Evolutionary conservation across 805 yeast species (phyloP), one percentile per base, ranked within the genome.

Genomic region (Teunomyces kruisii): DNA sequence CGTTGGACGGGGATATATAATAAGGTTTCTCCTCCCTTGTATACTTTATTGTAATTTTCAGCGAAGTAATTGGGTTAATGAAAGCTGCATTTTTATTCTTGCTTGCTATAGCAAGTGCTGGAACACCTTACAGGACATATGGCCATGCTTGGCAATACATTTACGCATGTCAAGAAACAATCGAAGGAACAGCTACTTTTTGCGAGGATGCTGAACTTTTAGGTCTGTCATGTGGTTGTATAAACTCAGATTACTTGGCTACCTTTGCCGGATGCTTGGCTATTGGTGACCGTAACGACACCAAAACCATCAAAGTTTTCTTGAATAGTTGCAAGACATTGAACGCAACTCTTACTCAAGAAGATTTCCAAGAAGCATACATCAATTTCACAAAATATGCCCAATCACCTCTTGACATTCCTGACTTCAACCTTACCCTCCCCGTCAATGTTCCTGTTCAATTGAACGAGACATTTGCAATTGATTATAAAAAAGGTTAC

Each of bases 261-360:
- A 56, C 70, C 4, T 47, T 64, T 40, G 57, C 63, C 29, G 67
- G 66, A 13, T 69, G 74, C 43, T 50, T 55, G 32, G 40, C 30
- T 6, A 14, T 16, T 4, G 32, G 8, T 7, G 26, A 26, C 24
- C n/a, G 40, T n/a, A 38, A 38, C n/a, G 9, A 32, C 3, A 22
- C 32, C 13, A 14, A 16, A 12, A 5, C 6, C 24, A 14, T 37
- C 22, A 10, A 26, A 37, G 9, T 12, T 32, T 35, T 28, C 13
- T 28, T 28, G 22, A 13, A 27, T 15, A 19, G 14, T 16, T 41
- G 44, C 19, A 40, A 32, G 14, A 28, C 26, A 28, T 22, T 22
- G 12, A 54, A 50, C 35, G 51, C 55, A 10, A 55, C 61, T 4
- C 45, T 58, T 24, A 51, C 56, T 5, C 50, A 49, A 16, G 56